phyloP scores from a whole-genome alignment of 306 rosid species.

The Ormosia emarginata region DNA sequence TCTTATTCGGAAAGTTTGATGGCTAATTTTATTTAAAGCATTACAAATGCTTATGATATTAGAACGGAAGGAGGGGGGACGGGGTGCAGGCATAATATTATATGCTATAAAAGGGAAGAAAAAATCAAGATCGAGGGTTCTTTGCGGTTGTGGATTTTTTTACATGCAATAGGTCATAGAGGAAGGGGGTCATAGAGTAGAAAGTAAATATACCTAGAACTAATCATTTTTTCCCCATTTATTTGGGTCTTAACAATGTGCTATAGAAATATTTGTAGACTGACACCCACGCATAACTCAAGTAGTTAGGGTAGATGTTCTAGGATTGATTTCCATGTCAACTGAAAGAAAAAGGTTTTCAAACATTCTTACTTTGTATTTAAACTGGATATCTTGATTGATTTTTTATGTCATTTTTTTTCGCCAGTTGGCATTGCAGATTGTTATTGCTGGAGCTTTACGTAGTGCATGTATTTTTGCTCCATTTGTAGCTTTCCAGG shows the following conservation, averaged over 20 bases:
- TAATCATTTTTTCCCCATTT: neutral
- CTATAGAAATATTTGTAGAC: neutral
- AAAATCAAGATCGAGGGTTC: neutral
- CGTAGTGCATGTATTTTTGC: conserved; percentile 57
- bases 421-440: conserved; percentile 62
- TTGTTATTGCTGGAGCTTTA: conserved; percentile 58
- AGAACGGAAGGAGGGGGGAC: neutral
- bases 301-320: conserved; percentile 3
- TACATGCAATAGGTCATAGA: neutral
- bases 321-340: conserved; percentile 2
- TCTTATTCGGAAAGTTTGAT: neutral
- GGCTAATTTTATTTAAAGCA: neutral
- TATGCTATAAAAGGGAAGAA: neutral
- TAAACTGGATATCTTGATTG: conserved; percentile 3
- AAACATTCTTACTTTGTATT: neutral
- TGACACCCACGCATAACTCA: neutral
- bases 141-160: neutral
- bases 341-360: neutral
- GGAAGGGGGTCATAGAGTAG: neutral
- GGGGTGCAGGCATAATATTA: neutral
- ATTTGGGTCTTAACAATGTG: neutral
- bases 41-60: neutral
- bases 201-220: neutral
- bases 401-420: conserved; percentile 6
- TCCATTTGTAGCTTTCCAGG: conserved; percentile 81